Conservation (phyloP, 2,329 filamentous ascomycete genomes). For the Diaporthe ampelina region DNA sequence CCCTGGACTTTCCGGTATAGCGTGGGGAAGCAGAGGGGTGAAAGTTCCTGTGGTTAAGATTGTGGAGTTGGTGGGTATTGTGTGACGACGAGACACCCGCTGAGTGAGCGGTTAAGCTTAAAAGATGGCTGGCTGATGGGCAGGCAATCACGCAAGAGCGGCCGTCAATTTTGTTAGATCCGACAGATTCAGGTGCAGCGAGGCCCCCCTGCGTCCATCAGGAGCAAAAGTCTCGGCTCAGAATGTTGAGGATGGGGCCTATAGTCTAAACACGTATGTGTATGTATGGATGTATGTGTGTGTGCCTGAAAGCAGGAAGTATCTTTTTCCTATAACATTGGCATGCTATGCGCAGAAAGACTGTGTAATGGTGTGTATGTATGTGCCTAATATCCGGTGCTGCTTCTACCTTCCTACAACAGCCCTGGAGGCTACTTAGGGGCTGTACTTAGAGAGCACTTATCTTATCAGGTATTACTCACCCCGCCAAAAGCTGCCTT, state of each 20-base stretch:
- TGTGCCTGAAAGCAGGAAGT: background rate
- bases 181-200: background rate
- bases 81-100: background rate
- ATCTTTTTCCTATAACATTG: background rate
- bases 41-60: background rate
- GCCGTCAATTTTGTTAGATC: constrained; percentile 4
- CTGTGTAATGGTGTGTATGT: background rate
- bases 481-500: constrained; percentile 29
- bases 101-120: constrained; percentile 8
- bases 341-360: background rate
- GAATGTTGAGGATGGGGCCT: background rate
- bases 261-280: background rate
- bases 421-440: background rate
- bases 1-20: background rate
- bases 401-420: too few species aligned
- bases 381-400: background rate
- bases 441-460: background rate
- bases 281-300: background rate
- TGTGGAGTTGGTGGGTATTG: background rate
- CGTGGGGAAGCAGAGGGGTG: background rate
- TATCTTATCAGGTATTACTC: constrained; percentile 41
- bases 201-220: background rate
- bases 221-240: background rate
- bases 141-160: constrained; percentile 15
- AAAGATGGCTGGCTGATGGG: constrained; percentile 17